Evolutionary conservation across 495 filamentous ascomycete genomes (phyloP).

Genomic region (Arthonia radiata): DNA sequence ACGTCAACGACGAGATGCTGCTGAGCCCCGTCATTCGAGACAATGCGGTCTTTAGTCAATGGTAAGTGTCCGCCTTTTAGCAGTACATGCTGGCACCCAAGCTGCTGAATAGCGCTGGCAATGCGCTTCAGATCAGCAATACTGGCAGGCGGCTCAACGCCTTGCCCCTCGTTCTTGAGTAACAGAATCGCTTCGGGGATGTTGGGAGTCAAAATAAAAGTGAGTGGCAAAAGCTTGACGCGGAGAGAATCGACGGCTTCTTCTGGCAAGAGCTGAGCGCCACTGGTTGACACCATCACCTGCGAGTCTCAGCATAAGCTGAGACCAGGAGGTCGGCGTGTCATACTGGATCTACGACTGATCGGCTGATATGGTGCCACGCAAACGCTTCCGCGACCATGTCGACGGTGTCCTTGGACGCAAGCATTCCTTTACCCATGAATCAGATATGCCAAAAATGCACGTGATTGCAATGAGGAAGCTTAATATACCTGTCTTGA

Average conservation of each 20-base stretch:
- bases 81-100: constrained; percentile 59
- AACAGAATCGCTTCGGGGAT: constrained; percentile 67
- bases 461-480: not conserved
- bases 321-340: not conserved
- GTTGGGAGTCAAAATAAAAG: constrained; percentile 75
- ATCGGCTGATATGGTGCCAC: constrained; percentile 28
- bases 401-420: constrained; percentile 49
- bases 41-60: constrained; percentile 32
- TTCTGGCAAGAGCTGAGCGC: constrained; percentile 46
- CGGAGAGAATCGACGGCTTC: constrained; percentile 40
- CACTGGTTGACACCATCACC: constrained; percentile 86
- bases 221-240: constrained; percentile 41
- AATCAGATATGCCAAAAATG: not conserved
- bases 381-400: constrained; percentile 43
- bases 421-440: constrained; percentile 52
- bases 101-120: constrained; percentile 34
- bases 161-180: constrained; percentile 30
- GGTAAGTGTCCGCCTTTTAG: constrained; percentile 89
- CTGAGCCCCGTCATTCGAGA: constrained; percentile 28
- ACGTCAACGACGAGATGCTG: constrained; percentile 47
- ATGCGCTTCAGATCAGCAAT: constrained; percentile 37
- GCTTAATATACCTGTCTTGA: constrained; percentile 52
- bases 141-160: constrained; percentile 22
- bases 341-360: constrained; percentile 66
- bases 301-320: constrained; percentile 13